Base-by-base conservation (phyloP, 371 early-diverging fungal genomes). In the Dipsacomyces acuminosporus region DNA sequence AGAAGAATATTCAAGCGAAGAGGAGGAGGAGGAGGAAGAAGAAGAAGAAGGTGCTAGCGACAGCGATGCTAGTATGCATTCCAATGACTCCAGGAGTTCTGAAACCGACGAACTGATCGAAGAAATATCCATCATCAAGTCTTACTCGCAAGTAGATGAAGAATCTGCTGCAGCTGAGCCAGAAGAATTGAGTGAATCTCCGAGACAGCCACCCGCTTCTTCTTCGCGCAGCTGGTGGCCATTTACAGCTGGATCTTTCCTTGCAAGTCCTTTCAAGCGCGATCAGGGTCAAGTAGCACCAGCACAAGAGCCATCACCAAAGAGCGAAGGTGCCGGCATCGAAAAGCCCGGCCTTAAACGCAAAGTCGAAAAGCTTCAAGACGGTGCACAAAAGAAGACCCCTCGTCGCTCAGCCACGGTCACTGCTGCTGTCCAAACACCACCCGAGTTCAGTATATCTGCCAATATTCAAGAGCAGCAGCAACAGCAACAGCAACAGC, bases 161-260 rank as follows among this genome's bases (percentile, higher is more conserved):
- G 51, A 34, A 30, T 18, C 6, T 13, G 25, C 25, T 8, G 61
- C 40, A n/a, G 11, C 40, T 3, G 53, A 35, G 45, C 14, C 3
- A 6, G 52, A 45, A 8, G 20, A 22, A 8, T 26, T 18, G 19
- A 19, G 38, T 0, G 35, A 45, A 6, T 22, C 55, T 5, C 18
- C 18, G 24, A n/a, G 46, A 2, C 40, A 35, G 45, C 42, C 42
- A 11, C 2, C 49, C 26, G 41, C 48, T 15, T 43, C 52, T 7
- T 33, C 57, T 6, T 48, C 53, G 19, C 61, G 56, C 8, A 53
- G 50, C 43, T 61, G 61, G 66, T 65, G 66, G 66, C 61, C 66
- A 25, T 60, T 65, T 17, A 41, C 49, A 45, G 34, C 48, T 7
- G 36, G 55, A 26, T 50, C 61, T 8, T 25, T 64, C 33, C 33